Evolutionary conservation across 768 basidiomycete genomes (phyloP), one percentile per base, ranked within the genome.

Genomic region (Leccinum pellstonianum): DNA sequence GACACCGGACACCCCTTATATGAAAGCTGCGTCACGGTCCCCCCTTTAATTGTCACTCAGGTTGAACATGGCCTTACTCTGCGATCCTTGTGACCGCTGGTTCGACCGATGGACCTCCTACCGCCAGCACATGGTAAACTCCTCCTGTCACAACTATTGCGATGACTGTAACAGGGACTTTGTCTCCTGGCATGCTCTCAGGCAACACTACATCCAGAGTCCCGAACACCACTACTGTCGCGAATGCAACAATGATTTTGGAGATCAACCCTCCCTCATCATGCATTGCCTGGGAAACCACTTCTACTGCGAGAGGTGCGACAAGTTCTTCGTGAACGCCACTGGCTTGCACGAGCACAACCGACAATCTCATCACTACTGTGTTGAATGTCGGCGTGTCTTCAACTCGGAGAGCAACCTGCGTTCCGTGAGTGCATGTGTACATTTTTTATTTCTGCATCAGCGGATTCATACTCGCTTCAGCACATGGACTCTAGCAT

Each of bases 181-280:
- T 66, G 4, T 64, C 0, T 67, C 80, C 0, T 61, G 62, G 62
- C 3, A 0, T 1, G 78, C 65, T 0, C 78, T 83, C 59, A 74
- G 72, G 57, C 75, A 84, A 57, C 87, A 88, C 68, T 85, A 70
- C 62, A 75, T 80, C 25, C 77, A 84, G 55, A 84, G 81, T 65
- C 70, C 74, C 6, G 25, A 14, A 0, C 86, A 87, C 55, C 12
- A 68, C 43, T 88, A 81, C 59, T 88, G 87, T 68, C 79, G 80
- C 57, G 38, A 63, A 19, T 88, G 87, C 68, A 56, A 79, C 31
- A 57, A 60, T 15, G 79, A 83, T 56, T 85, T 83, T 59, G 48
- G 65, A 4, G 61, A 72, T 53, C 21, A 64, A 0, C 19, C 66
- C 0, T 72, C 73, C 0, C 76, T 86, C 1, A 60, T 75, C 1